Base-by-base conservation (phyloP, 2,329 filamentous ascomycete genomes). In the Apiospora saccharicola region DNA sequence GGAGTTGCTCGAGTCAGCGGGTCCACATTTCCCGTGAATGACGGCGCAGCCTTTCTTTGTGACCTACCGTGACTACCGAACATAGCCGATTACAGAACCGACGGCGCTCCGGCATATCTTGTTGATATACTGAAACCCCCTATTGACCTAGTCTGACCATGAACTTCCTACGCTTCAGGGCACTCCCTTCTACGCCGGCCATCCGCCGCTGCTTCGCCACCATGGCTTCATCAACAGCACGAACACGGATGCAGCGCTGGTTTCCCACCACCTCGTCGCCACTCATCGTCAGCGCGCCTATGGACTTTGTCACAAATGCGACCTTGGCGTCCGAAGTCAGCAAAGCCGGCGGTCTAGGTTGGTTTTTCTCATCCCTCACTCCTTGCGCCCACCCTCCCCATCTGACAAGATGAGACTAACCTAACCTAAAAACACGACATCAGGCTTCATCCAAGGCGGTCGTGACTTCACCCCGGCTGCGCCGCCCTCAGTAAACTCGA, bases 331-430 rank as follows among this genome's bases (percentile, higher is more conserved):
- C 81, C 16, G 81, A 83, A 64, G 83, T 85, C 7, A 78, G 80
- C 69, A 81, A 81, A 67, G 83, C 83, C 8, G 82, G 83, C 16
- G 84, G 84, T 0, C 75, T 85, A 1, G 84, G 83, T 84, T 71
- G 4, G 67, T 64, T 24, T 41, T 7, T 41, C 1, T 1, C 37
- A 74, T 70, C 4, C 19, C n/a, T 44, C 5, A 19, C 46, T 30
- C 26, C 26, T 30, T 30, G 26, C 26, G 4, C 44, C 26, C 7
- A 14, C 2, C 53, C 24, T 30, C 51, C 10, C n/a, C 10, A 34
- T 22, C 30, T n/a, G 2, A 22, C 10, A 19, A 37, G 16, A 13
- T 10, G 22, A 10, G 19, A 22, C 53, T 61, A 12, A 61, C 49
- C 24, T 26, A 19, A 41, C 49, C 24, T 26, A 19, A 41, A 14